phyloP scores from a whole-genome alignment of 345 rosid species.

The Gossypium bickii region DNA sequence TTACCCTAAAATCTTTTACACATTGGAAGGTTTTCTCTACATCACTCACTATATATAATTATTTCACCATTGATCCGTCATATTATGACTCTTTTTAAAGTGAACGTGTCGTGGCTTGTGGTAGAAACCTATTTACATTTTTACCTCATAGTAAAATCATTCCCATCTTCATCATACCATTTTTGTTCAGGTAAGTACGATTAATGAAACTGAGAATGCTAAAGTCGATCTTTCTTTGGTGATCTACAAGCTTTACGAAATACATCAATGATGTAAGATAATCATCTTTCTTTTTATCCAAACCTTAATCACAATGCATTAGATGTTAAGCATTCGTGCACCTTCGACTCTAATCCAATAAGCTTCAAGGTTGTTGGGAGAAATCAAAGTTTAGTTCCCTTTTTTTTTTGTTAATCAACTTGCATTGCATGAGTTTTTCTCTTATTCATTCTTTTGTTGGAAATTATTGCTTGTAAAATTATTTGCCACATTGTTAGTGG shows the following conservation, averaged over 20 bases:
- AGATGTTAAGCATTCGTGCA: conserved; percentile 22
- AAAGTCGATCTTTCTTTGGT: background rate
- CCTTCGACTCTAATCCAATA: background rate
- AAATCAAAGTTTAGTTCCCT: background rate
- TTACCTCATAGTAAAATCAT: conserved; percentile 16
- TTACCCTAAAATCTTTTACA: too few relatives aligned
- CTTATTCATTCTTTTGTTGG: background rate
- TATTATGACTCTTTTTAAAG: background rate
- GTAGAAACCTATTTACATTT: background rate
- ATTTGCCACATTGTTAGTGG: too few relatives aligned
- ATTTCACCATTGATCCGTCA: background rate
- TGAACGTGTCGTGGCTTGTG: conserved; percentile 24
- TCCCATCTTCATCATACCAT: conserved; percentile 19
- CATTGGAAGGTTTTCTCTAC: background rate
- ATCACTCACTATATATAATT: background rate
- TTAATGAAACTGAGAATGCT: background rate
- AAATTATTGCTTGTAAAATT: too few relatives aligned
- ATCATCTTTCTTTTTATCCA: conserved; percentile 6
- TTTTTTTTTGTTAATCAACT: background rate
- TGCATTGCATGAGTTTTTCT: background rate
- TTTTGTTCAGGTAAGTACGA: conserved; percentile 14
- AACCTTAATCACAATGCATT: conserved; percentile 22
- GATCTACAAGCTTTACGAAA: background rate
- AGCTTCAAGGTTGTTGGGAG: background rate
- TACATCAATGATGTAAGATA: conserved; percentile 15